phyloP scores from a whole-genome alignment of 108 stramenopile genomes.

The Epithemia pelagica region DNA sequence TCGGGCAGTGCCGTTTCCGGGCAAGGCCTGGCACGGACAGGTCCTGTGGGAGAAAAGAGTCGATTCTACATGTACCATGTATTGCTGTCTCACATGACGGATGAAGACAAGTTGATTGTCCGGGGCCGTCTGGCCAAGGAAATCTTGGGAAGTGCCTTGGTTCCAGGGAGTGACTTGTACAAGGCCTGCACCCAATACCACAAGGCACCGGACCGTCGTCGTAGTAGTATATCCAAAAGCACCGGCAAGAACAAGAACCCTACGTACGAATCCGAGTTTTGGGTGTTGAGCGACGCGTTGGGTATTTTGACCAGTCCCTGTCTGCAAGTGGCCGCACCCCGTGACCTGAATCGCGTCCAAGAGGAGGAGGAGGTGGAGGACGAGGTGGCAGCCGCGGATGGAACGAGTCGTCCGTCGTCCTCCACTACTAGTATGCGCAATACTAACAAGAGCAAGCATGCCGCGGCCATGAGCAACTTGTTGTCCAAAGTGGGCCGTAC shows the following conservation, averaged over 20 bases:
- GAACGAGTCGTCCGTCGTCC: too few species aligned
- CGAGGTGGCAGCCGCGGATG: conserved; percentile 64
- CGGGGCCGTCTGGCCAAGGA: conserved; percentile 85
- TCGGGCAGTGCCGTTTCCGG: conserved; percentile 52
- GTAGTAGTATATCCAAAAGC: too few species aligned
- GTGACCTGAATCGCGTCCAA: conserved; percentile 50
- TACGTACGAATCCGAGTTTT: conserved; percentile 38
- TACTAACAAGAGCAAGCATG: not conserved
- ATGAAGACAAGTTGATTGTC: conserved; percentile 88
- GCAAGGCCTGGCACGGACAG: conserved; percentile 39
- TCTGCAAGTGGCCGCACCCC: too few species aligned
- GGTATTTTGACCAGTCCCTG: conserved; percentile 49
- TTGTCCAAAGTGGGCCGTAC: conserved; percentile 84
- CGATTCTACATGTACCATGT: conserved; percentile 74
- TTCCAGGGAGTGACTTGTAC: conserved; percentile 56
- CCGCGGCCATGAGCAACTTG: conserved; percentile 14
- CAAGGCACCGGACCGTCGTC: too few species aligned
- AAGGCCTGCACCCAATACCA: conserved; percentile 31
- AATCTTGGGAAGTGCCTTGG: conserved; percentile 66
- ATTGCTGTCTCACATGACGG: conserved; percentile 74
- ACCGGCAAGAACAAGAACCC: conserved; percentile 10
- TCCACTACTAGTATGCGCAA: not conserved
- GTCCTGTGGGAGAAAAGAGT: conserved; percentile 31
- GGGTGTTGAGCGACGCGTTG: conserved; percentile 66
- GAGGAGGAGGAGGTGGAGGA: conserved; percentile 49